Evolutionary conservation across 2,329 filamentous ascomycete genomes (phyloP).

Genomic region (Colletotrichum sp.): DNA sequence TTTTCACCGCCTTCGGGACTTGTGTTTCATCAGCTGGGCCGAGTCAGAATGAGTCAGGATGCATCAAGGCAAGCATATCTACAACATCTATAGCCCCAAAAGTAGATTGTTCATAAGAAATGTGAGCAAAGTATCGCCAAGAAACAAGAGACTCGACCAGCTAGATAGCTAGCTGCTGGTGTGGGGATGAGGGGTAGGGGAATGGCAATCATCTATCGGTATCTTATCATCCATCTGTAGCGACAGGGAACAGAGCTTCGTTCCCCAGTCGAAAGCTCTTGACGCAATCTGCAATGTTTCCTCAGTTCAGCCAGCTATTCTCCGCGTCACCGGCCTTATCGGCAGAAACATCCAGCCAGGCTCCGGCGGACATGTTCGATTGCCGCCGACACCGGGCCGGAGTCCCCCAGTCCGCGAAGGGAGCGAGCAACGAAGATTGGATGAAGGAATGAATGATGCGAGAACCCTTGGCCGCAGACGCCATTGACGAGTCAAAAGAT

Average conservation of each 20-base stretch:
- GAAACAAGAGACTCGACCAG: background rate
- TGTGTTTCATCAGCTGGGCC: background rate
- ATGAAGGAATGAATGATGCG: background rate
- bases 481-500: background rate
- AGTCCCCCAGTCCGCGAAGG: background rate
- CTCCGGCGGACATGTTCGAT: background rate
- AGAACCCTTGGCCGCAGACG: background rate
- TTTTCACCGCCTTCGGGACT: background rate
- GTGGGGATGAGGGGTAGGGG: background rate
- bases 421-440: background rate
- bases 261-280: background rate
- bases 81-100: background rate
- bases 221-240: background rate
- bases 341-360: background rate
- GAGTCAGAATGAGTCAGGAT: background rate
- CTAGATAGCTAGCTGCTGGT: background rate
- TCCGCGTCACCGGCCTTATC: background rate
- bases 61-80: background rate
- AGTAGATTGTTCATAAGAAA: background rate
- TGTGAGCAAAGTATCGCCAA: too few relatives aligned
- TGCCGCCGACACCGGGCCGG: slow-evolving; percentile 15
- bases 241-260: background rate
- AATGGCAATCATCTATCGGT: background rate
- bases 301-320: background rate
- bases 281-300: background rate